phyloP scores from a whole-genome alignment of 225 moss, liverwort and hornwort genomes.

The Physcomitrium patens region DNA sequence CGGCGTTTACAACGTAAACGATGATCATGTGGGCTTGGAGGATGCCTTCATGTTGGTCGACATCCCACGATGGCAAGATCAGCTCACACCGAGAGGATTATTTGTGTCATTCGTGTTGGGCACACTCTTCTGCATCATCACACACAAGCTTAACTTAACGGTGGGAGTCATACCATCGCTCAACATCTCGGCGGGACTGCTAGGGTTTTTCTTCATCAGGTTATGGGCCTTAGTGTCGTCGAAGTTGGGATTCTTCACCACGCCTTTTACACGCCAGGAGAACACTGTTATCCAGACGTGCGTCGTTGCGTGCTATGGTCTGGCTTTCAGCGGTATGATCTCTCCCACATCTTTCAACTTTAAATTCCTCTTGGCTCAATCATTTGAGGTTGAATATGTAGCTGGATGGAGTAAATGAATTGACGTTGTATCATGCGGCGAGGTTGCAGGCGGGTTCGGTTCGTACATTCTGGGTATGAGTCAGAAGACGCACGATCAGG shows the following conservation, averaged over 20 bases:
- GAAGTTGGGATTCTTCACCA: slow-evolving; percentile 52
- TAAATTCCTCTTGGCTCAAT: too few relatives aligned
- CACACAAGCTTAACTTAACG: slow-evolving; percentile 83
- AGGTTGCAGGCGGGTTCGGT: slow-evolving; percentile 75
- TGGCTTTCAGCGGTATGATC: slow-evolving; percentile 82
- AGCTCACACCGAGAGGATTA: slow-evolving; percentile 43
- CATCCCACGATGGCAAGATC: too few relatives aligned
- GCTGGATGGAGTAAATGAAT: too few relatives aligned
- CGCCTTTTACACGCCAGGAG: slow-evolving; percentile 95
- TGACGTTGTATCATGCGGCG: background rate
- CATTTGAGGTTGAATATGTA: too few relatives aligned
- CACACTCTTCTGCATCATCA: slow-evolving; percentile 68
- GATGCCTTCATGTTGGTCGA: slow-evolving; percentile 28
- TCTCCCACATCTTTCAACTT: too few relatives aligned
- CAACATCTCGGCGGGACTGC: slow-evolving; percentile 80
- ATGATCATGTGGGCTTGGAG: slow-evolving; percentile 29
- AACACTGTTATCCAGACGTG: slow-evolving; percentile 97
- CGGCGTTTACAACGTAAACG: slow-evolving; percentile 5
- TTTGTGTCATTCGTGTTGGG: slow-evolving; percentile 62
- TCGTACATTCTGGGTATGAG: slow-evolving; percentile 75
- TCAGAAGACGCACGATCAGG: slow-evolving; percentile 34
- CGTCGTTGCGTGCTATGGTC: slow-evolving; percentile 84
- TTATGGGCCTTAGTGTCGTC: slow-evolving; percentile 42
- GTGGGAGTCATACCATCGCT: slow-evolving; percentile 92
- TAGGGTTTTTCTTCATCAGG: slow-evolving; percentile 78